A percentile compares a stretch with the other conserved stretches of the same genome.
These are phyloP conservation scores for Neurospora sp. DNA, from an alignment of 2,329 filamentous ascomycete genomes.

Conservation along the genomic window DNA sequence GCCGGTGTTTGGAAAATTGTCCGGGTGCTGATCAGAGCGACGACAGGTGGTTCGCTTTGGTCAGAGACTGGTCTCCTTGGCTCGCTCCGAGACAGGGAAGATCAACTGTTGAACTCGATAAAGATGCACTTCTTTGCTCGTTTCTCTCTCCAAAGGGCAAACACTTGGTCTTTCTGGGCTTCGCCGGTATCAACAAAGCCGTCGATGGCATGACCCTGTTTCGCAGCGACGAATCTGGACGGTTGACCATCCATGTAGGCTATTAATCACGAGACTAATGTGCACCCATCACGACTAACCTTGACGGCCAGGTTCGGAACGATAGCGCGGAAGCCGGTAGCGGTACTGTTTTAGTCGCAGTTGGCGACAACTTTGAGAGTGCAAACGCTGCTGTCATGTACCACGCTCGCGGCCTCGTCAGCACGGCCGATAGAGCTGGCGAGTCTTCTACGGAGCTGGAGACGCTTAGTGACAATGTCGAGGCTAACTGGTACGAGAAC, in stretches of 20 bases:
- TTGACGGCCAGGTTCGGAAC: slow-evolving; percentile 45
- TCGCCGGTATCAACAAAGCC: slow-evolving; percentile 38
- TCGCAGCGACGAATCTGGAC: slow-evolving; percentile 52
- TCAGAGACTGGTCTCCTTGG: slow-evolving; percentile 76
- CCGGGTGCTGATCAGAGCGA: slow-evolving; percentile 10
- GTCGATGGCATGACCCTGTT: slow-evolving; percentile 47
- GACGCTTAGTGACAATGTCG: slow-evolving; percentile 37
- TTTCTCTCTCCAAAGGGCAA: slow-evolving; percentile 70
- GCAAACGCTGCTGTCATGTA: slow-evolving; percentile 78
- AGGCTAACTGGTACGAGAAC: slow-evolving; percentile 63
- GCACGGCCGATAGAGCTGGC: slow-evolving; percentile 28
- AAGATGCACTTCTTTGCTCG: slow-evolving; percentile 68
- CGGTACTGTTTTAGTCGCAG: slow-evolving; percentile 58
- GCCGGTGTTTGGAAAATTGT: neutral
- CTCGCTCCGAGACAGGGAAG: slow-evolving; percentile 79
- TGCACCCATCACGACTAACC: neutral
- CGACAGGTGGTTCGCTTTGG: slow-evolving; percentile 67
- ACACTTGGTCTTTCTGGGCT: slow-evolving; percentile 54
- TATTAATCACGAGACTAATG: neutral
- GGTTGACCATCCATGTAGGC: slow-evolving; percentile 57
- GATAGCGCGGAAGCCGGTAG: slow-evolving; percentile 49
- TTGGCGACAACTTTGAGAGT: slow-evolving; percentile 62
- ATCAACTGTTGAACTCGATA: slow-evolving; percentile 55
- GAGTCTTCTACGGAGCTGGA: slow-evolving; percentile 37
- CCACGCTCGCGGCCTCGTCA: slow-evolving; percentile 62